phyloP scores from a whole-genome alignment of 2,329 filamentous ascomycete species.

The Raffaelea deltoideospora region DNA sequence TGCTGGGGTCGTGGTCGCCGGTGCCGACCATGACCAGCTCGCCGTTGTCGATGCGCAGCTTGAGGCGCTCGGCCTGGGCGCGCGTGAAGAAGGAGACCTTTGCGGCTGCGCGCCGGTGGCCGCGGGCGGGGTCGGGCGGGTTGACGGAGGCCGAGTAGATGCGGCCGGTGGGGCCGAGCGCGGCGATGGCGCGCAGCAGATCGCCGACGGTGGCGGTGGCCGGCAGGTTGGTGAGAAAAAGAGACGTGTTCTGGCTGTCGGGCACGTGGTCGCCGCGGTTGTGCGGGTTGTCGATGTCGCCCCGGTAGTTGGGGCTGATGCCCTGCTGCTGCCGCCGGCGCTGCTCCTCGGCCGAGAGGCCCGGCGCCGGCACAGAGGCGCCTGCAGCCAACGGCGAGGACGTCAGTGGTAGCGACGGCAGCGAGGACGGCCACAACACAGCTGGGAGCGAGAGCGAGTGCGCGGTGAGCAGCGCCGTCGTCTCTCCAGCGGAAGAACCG shows the following conservation, averaged over 20 bases:
- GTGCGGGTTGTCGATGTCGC: conserved; percentile 8
- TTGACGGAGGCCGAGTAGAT: conserved; percentile 6
- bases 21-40: conserved; percentile 2
- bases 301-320: conserved; percentile 9
- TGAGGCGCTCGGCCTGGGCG: conserved; percentile 5
- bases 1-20: not conserved
- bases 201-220: conserved; percentile 3
- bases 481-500: no score
- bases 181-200: conserved; percentile 5
- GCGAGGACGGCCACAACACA: no score
- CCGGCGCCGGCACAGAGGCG: not conserved
- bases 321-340: conserved; percentile 6
- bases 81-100: conserved; percentile 8
- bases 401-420: not conserved
- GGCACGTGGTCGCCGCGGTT: conserved; percentile 9
- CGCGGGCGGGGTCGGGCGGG: conserved; percentile 7
- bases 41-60: conserved; percentile 1
- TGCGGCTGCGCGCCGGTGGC: conserved; percentile 6
- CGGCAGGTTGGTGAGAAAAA: conserved; percentile 8
- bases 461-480: no score
- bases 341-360: conserved; percentile 4
- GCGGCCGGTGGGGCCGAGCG: conserved; percentile 7
- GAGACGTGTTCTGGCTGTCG: conserved; percentile 6
- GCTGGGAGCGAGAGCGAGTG: no score
- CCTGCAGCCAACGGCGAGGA: not conserved